Percentiles rank a stretch among this genome's conserved stretches.
These are phyloP conservation scores for Ampelomyces quisqualis DNA, from an alignment of 2,329 filamentous ascomycete genomes.

Conservation along the genomic window DNA sequence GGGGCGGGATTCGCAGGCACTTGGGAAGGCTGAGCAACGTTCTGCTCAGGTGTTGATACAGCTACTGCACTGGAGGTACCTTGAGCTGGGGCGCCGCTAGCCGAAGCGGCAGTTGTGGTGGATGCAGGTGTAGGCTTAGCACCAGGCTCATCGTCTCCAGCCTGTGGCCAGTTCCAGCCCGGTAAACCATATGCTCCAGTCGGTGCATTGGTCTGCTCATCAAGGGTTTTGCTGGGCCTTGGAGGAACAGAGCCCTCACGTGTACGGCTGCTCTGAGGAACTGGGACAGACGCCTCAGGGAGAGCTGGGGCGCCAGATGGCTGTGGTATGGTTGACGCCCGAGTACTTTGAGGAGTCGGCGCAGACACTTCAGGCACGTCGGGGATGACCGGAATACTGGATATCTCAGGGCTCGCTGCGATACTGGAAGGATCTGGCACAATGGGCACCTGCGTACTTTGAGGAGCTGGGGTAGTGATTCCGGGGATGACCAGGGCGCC, in stretches of 20 bases:
- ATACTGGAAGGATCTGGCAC: too few species aligned
- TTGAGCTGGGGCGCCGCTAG: slow-evolving; percentile 4
- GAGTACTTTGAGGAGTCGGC: slow-evolving; percentile 6
- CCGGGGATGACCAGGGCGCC: too few species aligned
- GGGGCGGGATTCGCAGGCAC: slow-evolving; percentile 3
- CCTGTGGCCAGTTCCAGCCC: slow-evolving; percentile 26
- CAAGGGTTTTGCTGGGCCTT: slow-evolving; percentile 5
- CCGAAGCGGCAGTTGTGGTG: slow-evolving; percentile 6
- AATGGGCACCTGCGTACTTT: too few species aligned
- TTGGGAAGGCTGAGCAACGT: slow-evolving; percentile 7
- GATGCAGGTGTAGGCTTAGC: slow-evolving; percentile 1
- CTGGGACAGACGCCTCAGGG: slow-evolving; percentile 1
- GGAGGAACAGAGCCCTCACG: neutral
- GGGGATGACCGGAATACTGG: too few species aligned
- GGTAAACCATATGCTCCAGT: slow-evolving; percentile 16
- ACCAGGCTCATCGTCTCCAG: slow-evolving; percentile 4
- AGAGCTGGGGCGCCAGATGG: slow-evolving; percentile 3
- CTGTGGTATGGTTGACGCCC: neutral
- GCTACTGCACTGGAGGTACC: slow-evolving; percentile 3
- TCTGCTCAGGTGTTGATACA: slow-evolving; percentile 9
- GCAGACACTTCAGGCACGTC: slow-evolving; percentile 1
- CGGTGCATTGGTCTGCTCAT: slow-evolving; percentile 10
- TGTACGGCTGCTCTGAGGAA: slow-evolving; percentile 3
- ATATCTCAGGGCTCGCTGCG: too few species aligned
- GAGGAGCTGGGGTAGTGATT: too few species aligned